A percentile compares a stretch with the other conserved stretches of the same genome.
phyloP scores from a whole-genome alignment of 1,139 yeast genomes.

The Ogataea hybrid region DNA sequence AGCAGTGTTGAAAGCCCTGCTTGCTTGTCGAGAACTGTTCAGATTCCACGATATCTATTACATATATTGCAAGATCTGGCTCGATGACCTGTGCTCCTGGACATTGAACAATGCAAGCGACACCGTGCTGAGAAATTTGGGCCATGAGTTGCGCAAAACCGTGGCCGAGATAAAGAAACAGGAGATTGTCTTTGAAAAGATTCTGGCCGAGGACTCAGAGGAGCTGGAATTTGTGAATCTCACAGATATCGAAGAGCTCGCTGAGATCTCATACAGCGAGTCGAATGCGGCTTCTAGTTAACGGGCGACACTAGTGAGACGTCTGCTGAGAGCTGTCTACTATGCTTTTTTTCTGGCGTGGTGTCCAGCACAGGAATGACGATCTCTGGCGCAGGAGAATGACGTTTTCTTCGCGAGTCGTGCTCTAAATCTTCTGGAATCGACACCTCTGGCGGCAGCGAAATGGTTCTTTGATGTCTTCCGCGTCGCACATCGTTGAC shows the following conservation, averaged over 20 bases:
- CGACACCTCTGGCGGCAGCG: constrained; percentile 33
- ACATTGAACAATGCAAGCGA: constrained; percentile 47
- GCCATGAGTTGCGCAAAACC: constrained; percentile 56
- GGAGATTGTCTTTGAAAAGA: constrained; percentile 39
- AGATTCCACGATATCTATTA: constrained; percentile 85
- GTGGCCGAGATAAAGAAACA: constrained; percentile 25
- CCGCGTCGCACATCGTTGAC: constrained; percentile 27
- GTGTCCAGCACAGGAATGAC: constrained; percentile 7
- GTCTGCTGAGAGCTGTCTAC: constrained; percentile 13
- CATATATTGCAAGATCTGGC: constrained; percentile 75
- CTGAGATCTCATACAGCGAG: constrained; percentile 45
- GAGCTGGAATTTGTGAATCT: constrained; percentile 44
- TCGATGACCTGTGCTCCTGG: constrained; percentile 85
- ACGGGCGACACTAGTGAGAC: constrained; percentile 10
- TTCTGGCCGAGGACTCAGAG: constrained; percentile 30
- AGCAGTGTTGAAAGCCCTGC: constrained; percentile 54
- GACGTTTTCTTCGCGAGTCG: constrained; percentile 18
- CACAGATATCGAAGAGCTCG: constrained; percentile 53
- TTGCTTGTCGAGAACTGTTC: constrained; percentile 69
- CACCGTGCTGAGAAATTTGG: constrained; percentile 53
- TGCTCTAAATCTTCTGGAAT: constrained; percentile 28
- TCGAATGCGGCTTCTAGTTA: constrained; percentile 1
- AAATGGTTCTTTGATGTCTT: constrained; percentile 28
- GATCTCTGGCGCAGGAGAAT: constrained; percentile 9
- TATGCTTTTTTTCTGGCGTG: constrained; percentile 10